Evolutionary conservation across 164 flowering plant genomes (phyloP).

Genomic region (Magnolia kwangsiensis): DNA sequence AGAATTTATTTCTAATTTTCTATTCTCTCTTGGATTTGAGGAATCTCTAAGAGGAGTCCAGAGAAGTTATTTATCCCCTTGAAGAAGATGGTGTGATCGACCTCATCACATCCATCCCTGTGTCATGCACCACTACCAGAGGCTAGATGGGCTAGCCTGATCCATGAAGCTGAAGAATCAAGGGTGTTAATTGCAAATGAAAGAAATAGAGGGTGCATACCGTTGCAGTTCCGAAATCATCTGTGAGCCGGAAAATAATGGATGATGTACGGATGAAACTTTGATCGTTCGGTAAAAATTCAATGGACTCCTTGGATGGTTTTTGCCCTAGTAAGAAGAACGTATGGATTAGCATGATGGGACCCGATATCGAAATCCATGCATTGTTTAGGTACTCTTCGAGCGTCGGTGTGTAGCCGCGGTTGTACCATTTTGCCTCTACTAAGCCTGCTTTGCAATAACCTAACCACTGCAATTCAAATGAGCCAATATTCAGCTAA

Average conservation of each 20-base stretch:
- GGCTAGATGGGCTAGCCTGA: too few species aligned
- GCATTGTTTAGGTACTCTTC: constrained; percentile 41
- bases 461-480: constrained; percentile 32
- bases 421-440: constrained; percentile 44
- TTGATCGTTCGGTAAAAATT: constrained; percentile 19
- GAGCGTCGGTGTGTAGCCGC: constrained; percentile 29
- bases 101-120: too few species aligned
- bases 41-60: too few species aligned
- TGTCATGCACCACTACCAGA: too few species aligned
- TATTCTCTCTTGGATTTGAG: too few species aligned
- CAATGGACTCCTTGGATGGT: constrained; percentile 10
- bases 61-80: too few species aligned
- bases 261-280: constrained; percentile 20
- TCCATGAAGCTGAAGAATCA: too few species aligned
- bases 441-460: constrained; percentile 30
- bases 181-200: too few species aligned
- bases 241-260: constrained; percentile 30
- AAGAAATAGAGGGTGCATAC: constrained; percentile 8
- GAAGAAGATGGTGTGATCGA: too few species aligned
- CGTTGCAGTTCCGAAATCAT: constrained; percentile 32
- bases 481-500: neutral
- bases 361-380: constrained; percentile 23
- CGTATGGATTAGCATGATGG: constrained; percentile 30
- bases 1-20: too few species aligned
- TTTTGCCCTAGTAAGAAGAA: constrained; percentile 27